Evolutionary conservation across 306 rosid species (phyloP).

Genomic region (Luffa aegyptiaca): DNA sequence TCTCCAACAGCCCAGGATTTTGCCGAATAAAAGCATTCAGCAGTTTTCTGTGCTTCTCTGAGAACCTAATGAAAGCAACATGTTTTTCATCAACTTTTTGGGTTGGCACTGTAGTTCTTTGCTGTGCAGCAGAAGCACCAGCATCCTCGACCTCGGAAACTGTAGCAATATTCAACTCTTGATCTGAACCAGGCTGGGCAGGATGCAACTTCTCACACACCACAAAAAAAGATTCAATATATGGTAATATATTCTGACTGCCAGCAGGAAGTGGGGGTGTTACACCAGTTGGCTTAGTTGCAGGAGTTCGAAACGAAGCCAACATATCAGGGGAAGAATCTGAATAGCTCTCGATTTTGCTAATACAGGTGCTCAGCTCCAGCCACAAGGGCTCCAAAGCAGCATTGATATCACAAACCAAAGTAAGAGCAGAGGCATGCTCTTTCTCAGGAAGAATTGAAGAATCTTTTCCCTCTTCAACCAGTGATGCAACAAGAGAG

Average conservation of each 20-base stretch:
- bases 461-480: conserved; percentile 50
- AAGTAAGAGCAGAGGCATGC: conserved; percentile 45
- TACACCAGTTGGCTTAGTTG: conserved; percentile 60
- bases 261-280: conserved; percentile 83
- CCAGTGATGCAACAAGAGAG: conserved; percentile 58
- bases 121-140: conserved; percentile 46
- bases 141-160: conserved; percentile 71
- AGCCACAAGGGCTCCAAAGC: conserved; percentile 91
- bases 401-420: conserved; percentile 62
- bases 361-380: conserved; percentile 82
- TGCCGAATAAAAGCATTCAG: conserved; percentile 90
- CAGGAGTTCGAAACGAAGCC: conserved; percentile 38
- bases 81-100: conserved; percentile 71
- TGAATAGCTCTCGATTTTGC: conserved; percentile 80
- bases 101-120: conserved; percentile 41
- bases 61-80: conserved; percentile 67
- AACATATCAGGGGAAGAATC: conserved; percentile 52
- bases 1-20: conserved; percentile 91
- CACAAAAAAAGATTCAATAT: conserved; percentile 90
- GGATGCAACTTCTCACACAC: conserved; percentile 94
- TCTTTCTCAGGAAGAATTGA: conserved; percentile 27
- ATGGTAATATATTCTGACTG: conserved; percentile 84
- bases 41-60: conserved; percentile 92
- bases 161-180: conserved; percentile 41
- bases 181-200: conserved; percentile 54